Base-by-base conservation (phyloP, 164 flowering plant species). In the Berberis thunbergii region DNA sequence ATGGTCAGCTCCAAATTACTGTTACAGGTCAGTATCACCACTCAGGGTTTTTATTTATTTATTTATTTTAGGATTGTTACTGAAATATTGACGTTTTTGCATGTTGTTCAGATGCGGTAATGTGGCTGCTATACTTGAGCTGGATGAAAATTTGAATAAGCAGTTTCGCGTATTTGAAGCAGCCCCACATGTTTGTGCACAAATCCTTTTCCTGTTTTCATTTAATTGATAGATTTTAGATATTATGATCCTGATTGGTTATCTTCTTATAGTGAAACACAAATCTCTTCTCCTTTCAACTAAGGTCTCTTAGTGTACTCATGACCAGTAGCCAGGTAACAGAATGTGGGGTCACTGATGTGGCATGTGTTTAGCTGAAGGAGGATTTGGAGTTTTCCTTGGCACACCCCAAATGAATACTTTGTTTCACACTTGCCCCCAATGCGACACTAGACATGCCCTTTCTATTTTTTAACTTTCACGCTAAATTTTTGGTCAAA, bases 1-100 rank as follows among this genome's bases (percentile, higher is more conserved):
- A 56, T 95, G 99, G 99, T 95, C 99, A 13, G 99, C 99, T 61
- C 99, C 99, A 67, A 95, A 95, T 73, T 95, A 95, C 74, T 95
- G 99, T 75, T 95, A 95, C 82, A 86, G 99, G 99, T 86, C 73
- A 49, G 11, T 62, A 52, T 38, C 41, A 38, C 46, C 46, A 40
- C 1, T 8, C 38, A 9, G 53, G 59, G 11, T 57, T 0, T 7
- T 39, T 45, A 42, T 62, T 59, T 3, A 48, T 13, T 2, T 50
- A 3, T 57, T 56, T 50, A n/a, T 45, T 42, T 6, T 60, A 55
- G 41, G n/a, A 57, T 2, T 38, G 40, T 41, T 46, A 55, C 49
- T 59, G 49, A 59, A 48, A 62, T 4, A 41, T 43, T 7, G 62
- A 61, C 26, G 60, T 52, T 7, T 49, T 66, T 75, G 64, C 45